Evolutionary conservation across 768 basidiomycete genomes (phyloP).

Genomic region (Tubosaeta sp.): DNA sequence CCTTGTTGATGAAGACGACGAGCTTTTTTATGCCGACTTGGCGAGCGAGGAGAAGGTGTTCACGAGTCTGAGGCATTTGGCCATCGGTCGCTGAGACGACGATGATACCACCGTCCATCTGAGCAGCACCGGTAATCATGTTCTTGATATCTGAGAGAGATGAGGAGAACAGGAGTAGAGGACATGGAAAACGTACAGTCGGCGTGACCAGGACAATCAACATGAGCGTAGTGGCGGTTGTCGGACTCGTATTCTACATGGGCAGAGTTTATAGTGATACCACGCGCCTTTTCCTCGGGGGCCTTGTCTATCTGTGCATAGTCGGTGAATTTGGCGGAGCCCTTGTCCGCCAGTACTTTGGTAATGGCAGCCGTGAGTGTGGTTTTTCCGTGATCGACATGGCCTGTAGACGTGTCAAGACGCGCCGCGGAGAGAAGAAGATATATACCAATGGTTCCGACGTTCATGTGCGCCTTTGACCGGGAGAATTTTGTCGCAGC

Average conservation of each 20-base stretch:
- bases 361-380: slow-evolving; percentile 96
- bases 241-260: slow-evolving; percentile 98
- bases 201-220: slow-evolving; percentile 96
- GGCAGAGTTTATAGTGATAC: slow-evolving; percentile 98
- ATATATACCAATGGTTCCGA: slow-evolving; percentile 78
- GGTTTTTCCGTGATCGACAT: slow-evolving; percentile 98
- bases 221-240: slow-evolving; percentile 91
- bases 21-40: slow-evolving; percentile 98
- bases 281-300: slow-evolving; percentile 98
- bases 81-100: slow-evolving; percentile 98
- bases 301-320: slow-evolving; percentile 99
- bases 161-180: slow-evolving; percentile 3
- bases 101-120: slow-evolving; percentile 95
- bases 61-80: slow-evolving; percentile 99
- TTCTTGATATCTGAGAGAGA: slow-evolving; percentile 79
- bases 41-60: slow-evolving; percentile 94
- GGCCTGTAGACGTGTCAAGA: slow-evolving; percentile 43
- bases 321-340: slow-evolving; percentile 84
- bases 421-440: slow-evolving; percentile 8
- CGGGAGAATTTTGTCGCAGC: slow-evolving; percentile 56
- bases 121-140: slow-evolving; percentile 99
- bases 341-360: slow-evolving; percentile 76
- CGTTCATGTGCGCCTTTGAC: slow-evolving; percentile 89
- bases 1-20: slow-evolving; percentile 99
- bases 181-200: slow-evolving; percentile 59